phyloP scores from a whole-genome alignment of 768 basidiomycete genomes.

The Clitopilus hobsonii region DNA sequence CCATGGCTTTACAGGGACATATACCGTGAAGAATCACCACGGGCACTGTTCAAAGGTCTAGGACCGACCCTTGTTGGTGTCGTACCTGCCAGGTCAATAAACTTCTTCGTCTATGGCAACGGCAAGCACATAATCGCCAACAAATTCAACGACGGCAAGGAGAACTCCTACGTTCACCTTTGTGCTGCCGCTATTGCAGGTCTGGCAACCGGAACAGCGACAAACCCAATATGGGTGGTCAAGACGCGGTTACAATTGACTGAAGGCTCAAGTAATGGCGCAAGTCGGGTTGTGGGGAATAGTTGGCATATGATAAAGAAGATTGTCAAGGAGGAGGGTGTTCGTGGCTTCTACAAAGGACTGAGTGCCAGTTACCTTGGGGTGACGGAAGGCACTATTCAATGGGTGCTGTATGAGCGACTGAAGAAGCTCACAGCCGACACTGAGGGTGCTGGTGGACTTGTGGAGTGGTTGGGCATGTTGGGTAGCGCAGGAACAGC shows the following conservation, averaged over 20 bases:
- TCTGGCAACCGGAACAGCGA: constrained; percentile 80
- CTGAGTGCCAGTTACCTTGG: constrained; percentile 93
- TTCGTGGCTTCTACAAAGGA: constrained; percentile 91
- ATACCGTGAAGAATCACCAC: constrained; percentile 80
- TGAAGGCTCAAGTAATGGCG: constrained; percentile 8
- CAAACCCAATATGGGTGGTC: constrained; percentile 99
- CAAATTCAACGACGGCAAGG: constrained; percentile 70
- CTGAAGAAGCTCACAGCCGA: constrained; percentile 66
- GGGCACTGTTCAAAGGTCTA: constrained; percentile 91
- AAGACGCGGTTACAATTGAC: constrained; percentile 90
- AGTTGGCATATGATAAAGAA: constrained; percentile 61
- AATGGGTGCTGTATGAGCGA: constrained; percentile 95
- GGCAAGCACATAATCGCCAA: constrained; percentile 90
- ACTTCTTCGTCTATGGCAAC: constrained; percentile 97
- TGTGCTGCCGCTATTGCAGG: constrained; percentile 83
- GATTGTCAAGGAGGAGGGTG: constrained; percentile 78
- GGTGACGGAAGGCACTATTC: constrained; percentile 93
- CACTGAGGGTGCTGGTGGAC: constrained; percentile 51
- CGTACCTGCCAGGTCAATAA: constrained; percentile 93
- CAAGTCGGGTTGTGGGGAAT: constrained; percentile 37
- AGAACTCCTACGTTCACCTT: constrained; percentile 86
- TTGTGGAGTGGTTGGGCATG: constrained; percentile 73
- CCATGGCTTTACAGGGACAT: constrained; percentile 60
- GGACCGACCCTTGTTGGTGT: constrained; percentile 94
- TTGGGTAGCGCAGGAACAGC: constrained; percentile 88